Evolutionary conservation across 78 protist species (phyloP).

Genomic region (slime mould (Dictyostelium discoideum)): dicty_2.7 NC_007089.4:1298501-1299000

Average conservation of each 20-base stretch:
- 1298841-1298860: slow-evolving; percentile 57
- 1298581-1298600: background rate
- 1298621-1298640: background rate
- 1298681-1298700: background rate
- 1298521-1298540: background rate
- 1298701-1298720: slow-evolving; percentile 24
- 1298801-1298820: slow-evolving; percentile 22
- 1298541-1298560: slow-evolving; percentile 53
- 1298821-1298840: slow-evolving; percentile 26
- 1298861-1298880: slow-evolving; percentile 52
- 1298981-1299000: slow-evolving; percentile 61
- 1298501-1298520: background rate
- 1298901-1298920: slow-evolving; percentile 68
- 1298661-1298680: background rate
- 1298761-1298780: slow-evolving; percentile 39
- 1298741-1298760: background rate
- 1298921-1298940: background rate
- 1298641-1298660: background rate
- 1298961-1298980: slow-evolving; percentile 34
- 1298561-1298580: slow-evolving; percentile 50
- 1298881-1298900: slow-evolving; percentile 30
- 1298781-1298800: slow-evolving; percentile 15
- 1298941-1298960: slow-evolving; percentile 55
- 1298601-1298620: background rate
- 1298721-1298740: background rate